Conservation (phyloP, 768 basidiomycete genomes). For the Kockovaella imperatae region DNA sequence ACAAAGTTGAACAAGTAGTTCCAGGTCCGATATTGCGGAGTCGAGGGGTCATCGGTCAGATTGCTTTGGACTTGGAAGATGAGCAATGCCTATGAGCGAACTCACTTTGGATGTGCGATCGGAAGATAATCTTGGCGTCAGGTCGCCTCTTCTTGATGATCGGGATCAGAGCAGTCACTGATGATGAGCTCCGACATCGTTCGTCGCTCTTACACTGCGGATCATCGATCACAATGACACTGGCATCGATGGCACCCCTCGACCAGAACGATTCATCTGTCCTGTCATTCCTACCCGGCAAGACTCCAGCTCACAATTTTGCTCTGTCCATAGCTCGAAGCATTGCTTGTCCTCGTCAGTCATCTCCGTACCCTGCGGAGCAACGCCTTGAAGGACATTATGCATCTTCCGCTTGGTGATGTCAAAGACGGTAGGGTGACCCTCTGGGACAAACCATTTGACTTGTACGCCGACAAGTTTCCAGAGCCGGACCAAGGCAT, state of each 20-base stretch:
- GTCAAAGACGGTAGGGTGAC: constrained; percentile 77
- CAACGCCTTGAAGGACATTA: constrained; percentile 73
- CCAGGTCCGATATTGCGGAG: constrained; percentile 87
- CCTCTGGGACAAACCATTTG: constrained; percentile 46
- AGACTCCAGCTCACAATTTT: constrained; percentile 53
- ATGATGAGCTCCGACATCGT: constrained; percentile 3
- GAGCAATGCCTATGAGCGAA: not conserved
- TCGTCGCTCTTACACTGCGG: constrained; percentile 48
- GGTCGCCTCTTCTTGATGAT: constrained; percentile 78
- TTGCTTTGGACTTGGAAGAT: constrained; percentile 50
- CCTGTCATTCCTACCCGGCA: constrained; percentile 1
- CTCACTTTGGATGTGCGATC: constrained; percentile 81
- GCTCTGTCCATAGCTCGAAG: constrained; percentile 61
- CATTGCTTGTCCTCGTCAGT: constrained; percentile 67
- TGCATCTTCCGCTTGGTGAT: constrained; percentile 55
- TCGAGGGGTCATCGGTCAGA: constrained; percentile 69
- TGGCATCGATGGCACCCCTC: constrained; percentile 66
- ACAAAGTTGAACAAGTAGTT: constrained; percentile 92
- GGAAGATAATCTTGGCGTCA: constrained; percentile 79
- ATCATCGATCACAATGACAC: constrained; percentile 70
- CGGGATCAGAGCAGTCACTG: constrained; percentile 84
- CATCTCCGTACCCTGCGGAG: constrained; percentile 66
- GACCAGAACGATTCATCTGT: constrained; percentile 62
- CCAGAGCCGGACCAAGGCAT: constrained; percentile 83
- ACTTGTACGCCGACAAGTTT: constrained; percentile 33